Evolutionary conservation across 2,329 filamentous ascomycete genomes (phyloP).

Genomic region (Alternaria sp.): DNA sequence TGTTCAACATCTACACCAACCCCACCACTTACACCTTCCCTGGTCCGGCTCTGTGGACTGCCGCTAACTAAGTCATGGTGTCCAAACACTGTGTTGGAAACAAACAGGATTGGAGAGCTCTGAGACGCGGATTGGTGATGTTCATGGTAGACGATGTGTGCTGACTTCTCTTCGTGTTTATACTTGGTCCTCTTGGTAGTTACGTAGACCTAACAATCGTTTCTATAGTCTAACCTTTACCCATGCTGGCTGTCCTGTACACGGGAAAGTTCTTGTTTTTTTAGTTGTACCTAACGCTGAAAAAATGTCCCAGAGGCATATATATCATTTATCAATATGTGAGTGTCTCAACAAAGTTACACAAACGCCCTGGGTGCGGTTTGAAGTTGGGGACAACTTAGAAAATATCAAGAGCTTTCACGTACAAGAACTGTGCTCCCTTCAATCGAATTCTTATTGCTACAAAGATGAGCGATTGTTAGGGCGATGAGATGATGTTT

Average conservation of each 20-base stretch:
- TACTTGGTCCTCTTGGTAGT: background rate
- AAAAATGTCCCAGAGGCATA: no score
- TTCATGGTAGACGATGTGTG: background rate
- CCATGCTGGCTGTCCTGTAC: background rate
- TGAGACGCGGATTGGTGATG: background rate
- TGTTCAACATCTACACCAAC: slow-evolving; percentile 51
- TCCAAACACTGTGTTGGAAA: background rate
- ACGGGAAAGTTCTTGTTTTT: no score
- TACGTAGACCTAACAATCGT: background rate
- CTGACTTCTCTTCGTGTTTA: slow-evolving; percentile 1
- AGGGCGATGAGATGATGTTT: background rate
- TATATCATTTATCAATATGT: no score
- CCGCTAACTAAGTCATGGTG: slow-evolving; percentile 34
- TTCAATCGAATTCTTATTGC: background rate
- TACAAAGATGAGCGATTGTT: background rate
- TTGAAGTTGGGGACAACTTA: no score
- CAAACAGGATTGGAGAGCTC: background rate
- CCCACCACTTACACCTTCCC: slow-evolving; percentile 48
- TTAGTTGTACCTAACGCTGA: no score
- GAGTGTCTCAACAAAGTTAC: no score
- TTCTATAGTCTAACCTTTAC: background rate
- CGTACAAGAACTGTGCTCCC: no score
- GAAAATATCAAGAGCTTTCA: no score
- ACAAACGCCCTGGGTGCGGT: no score
- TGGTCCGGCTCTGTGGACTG: slow-evolving; percentile 49